A percentile compares a stretch with the other conserved stretches of the same genome.
Conservation (phyloP, 306 rosid genomes). For the Cucumis melo region DNA sequence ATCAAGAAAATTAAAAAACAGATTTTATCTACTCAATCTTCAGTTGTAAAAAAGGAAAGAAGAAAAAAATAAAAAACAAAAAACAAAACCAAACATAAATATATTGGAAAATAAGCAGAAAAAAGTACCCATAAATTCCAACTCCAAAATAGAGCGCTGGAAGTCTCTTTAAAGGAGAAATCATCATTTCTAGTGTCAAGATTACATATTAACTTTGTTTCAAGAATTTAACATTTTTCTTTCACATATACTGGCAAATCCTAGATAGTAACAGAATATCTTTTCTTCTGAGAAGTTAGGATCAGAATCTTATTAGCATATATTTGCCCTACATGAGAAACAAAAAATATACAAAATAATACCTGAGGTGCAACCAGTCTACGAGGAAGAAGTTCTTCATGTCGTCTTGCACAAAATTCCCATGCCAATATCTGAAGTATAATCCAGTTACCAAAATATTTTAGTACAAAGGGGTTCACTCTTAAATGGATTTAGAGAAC, state of each 20-base stretch:
- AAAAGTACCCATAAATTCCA: not conserved
- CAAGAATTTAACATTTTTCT: not conserved
- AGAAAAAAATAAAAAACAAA: too few species aligned
- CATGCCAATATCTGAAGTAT: constrained; percentile 24
- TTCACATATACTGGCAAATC: not conserved
- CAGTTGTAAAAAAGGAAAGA: not conserved
- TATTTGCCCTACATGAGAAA: not conserved
- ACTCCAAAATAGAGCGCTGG: too few species aligned
- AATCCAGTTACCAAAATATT: not conserved
- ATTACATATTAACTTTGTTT: not conserved
- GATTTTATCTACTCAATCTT: not conserved
- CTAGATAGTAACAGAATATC: not conserved
- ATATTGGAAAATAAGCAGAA: not conserved
- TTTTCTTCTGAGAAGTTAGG: not conserved
- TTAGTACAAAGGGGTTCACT: not conserved
- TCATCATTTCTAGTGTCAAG: not conserved
- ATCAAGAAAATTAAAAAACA: not conserved
- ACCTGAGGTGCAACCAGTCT: constrained; percentile 24
- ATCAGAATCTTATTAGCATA: not conserved
- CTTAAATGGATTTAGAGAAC: not conserved
- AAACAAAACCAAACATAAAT: too few species aligned
- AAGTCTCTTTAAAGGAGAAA: not conserved
- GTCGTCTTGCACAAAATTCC: constrained; percentile 29
- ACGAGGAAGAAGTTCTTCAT: constrained; percentile 28
- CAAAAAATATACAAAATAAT: not conserved